A percentile compares a stretch with the other conserved stretches of the same genome.
Evolutionary conservation across 306 rosid genomes (phyloP).

Genomic region (Quercus alba): DNA sequence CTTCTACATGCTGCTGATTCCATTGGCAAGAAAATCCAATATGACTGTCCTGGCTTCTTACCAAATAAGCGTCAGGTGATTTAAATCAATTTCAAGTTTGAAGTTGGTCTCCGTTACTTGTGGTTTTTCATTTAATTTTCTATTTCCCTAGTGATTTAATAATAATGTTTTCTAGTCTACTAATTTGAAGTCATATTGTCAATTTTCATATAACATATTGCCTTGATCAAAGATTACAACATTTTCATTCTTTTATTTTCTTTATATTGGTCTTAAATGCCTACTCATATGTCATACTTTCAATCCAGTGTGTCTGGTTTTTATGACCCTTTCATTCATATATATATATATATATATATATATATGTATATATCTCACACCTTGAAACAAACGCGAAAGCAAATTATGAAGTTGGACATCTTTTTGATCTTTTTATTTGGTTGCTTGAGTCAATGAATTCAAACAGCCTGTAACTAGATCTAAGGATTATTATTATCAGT

Average conservation of each 20-base stretch:
- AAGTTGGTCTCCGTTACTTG: neutral
- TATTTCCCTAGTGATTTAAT: neutral
- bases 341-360: no score
- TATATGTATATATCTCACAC: neutral
- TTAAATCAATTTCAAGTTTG: neutral
- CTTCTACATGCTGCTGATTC: constrained; percentile 82
- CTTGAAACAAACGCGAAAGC: neutral
- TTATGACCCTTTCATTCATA: neutral
- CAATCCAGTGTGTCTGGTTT: neutral
- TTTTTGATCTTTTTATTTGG: neutral
- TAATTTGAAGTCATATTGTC: neutral
- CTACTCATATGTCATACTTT: no score
- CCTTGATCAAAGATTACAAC: neutral
- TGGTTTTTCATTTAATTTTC: neutral
- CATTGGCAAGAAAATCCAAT: constrained; percentile 87
- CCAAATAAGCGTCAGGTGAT: constrained; percentile 89
- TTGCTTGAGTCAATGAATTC: neutral
- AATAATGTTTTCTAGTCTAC: neutral
- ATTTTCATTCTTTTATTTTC: neutral
- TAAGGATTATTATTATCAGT: neutral
- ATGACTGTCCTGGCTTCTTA: constrained; percentile 90
- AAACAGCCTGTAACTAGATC: neutral
- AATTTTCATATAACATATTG: neutral
- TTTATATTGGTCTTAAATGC: neutral
- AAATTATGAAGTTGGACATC: neutral